Base-by-base conservation (phyloP, 176 grass and related monocot species). In the Themeda triandra region DNA sequence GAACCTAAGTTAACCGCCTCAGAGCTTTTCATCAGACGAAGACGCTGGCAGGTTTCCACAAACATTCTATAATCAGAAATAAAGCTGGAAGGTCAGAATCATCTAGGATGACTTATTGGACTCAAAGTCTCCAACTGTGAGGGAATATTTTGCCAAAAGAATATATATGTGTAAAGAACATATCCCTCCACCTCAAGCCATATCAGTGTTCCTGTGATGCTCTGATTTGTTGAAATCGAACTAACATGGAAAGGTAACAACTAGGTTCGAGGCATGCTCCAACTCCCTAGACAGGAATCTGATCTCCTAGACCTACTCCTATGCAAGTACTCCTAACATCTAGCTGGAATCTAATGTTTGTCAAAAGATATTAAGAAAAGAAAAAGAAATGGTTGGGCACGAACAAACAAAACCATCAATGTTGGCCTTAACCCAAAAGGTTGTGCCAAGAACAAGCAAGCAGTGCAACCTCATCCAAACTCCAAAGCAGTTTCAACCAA, bases 21-120 rank as follows among this genome's bases (percentile, higher is more conserved):
- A 3, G 91, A 93, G 62, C 91, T 91, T 79, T 96, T 96, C 94
- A 96, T 93, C 71, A 96, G 88, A 76, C 88, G 94, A 49, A 96
- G 72, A 39, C 88, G 94, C 69, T 96, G 92, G 81, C 88, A 96
- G 29, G 78, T 48, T 17, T 96, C 94, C 25, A 93, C 88, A 82
- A 96, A 96, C 94, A 96, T 96, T 79, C 94, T 97, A 75, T 44
- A 88, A 2, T 24, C 6, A 69, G 39, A 75, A n/a, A n/a, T n/a
- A n/a, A 59, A 29, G 25, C 12, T 1, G 12, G 5, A 5, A 83
- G 13, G 10, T 90, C 48, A 90, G 72, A 54, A 78, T 46, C 51
- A 54, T 54, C 17, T 35, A 51, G 8, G 11, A 1, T 74, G 31
- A 56, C 21, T 33, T 60, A 1, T 5, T 11, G 54, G 54, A 11